A percentile compares a stretch with the other conserved stretches of the same genome.
Evolutionary conservation across 441 rosid genomes (phyloP).

Genomic region (Mallotus japonicus): DNA sequence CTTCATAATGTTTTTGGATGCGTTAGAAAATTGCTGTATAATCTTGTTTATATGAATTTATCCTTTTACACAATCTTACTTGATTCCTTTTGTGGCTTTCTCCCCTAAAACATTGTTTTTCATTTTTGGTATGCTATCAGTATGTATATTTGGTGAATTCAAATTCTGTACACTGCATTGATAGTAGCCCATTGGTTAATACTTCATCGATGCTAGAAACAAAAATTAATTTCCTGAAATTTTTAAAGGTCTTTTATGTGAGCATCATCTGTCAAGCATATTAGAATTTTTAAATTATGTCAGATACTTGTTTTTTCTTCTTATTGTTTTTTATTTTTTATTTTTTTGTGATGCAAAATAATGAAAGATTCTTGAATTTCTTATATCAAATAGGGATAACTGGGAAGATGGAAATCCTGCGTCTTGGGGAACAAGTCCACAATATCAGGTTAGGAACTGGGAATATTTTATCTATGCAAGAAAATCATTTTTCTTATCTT

Average conservation of each 20-base stretch:
- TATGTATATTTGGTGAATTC: background rate
- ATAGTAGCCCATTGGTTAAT: background rate
- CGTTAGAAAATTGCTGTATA: background rate
- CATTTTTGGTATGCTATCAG: background rate
- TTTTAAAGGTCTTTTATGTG: background rate
- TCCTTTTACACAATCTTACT: background rate
- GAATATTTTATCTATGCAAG: background rate
- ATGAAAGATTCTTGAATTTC: slow-evolving; percentile 4
- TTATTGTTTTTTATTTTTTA: too few species aligned
- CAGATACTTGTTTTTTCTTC: too few species aligned
- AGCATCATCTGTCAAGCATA: background rate
- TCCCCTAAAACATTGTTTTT: background rate
- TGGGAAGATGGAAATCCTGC: slow-evolving; percentile 97
- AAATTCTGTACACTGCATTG: background rate
- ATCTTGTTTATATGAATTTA: background rate
- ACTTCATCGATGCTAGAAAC: background rate
- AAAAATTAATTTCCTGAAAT: background rate
- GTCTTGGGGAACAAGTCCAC: slow-evolving; percentile 96
- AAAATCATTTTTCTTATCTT: background rate
- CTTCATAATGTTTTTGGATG: background rate
- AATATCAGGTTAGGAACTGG: slow-evolving; percentile 64
- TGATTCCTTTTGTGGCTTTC: background rate
- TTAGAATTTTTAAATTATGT: background rate
- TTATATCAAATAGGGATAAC: slow-evolving; percentile 53
- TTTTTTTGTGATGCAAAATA: background rate